Evolutionary conservation across 768 basidiomycete species (phyloP).

Genomic region (Trametes villosa): DNA sequence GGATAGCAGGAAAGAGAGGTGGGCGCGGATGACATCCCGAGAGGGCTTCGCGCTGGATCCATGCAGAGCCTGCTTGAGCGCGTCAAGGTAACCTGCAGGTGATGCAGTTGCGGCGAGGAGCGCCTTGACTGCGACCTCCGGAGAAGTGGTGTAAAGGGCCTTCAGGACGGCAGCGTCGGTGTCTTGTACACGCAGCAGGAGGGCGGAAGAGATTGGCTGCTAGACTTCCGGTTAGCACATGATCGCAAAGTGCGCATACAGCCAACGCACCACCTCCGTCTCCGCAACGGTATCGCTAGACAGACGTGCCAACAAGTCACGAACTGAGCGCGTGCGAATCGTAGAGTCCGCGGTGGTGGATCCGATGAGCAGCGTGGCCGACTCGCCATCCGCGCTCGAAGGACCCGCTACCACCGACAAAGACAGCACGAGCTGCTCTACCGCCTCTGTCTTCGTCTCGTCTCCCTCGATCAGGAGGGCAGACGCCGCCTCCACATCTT

Average conservation of each 20-base stretch:
- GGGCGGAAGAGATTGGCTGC: constrained; percentile 63
- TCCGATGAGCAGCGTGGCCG: constrained; percentile 44
- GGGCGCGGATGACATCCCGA: constrained; percentile 55
- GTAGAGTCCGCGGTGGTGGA: constrained; percentile 65
- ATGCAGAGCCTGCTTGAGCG: constrained; percentile 43
- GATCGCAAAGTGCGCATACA: neutral
- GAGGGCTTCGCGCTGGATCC: constrained; percentile 49
- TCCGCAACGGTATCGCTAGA: constrained; percentile 34
- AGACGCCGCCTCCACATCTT: constrained; percentile 48
- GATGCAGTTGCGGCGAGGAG: neutral
- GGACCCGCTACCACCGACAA: constrained; percentile 52
- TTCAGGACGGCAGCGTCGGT: constrained; percentile 61
- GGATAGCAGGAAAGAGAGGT: constrained; percentile 58
- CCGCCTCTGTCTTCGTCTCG: constrained; percentile 39
- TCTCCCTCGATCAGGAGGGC: constrained; percentile 41
- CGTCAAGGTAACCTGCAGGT: constrained; percentile 46
- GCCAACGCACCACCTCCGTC: constrained; percentile 48
- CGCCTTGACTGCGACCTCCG: constrained; percentile 38
- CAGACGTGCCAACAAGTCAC: constrained; percentile 52
- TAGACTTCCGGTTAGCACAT: constrained; percentile 31
- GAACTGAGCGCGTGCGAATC: constrained; percentile 63
- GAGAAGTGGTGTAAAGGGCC: constrained; percentile 62
- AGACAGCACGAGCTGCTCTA: constrained; percentile 62
- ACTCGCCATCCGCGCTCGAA: constrained; percentile 28
- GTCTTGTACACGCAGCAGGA: constrained; percentile 75